These are phyloP conservation scores for Trichoderma semiorbis DNA, from an alignment of 2,329 filamentous ascomycete genomes.

Conservation along the genomic window DNA sequence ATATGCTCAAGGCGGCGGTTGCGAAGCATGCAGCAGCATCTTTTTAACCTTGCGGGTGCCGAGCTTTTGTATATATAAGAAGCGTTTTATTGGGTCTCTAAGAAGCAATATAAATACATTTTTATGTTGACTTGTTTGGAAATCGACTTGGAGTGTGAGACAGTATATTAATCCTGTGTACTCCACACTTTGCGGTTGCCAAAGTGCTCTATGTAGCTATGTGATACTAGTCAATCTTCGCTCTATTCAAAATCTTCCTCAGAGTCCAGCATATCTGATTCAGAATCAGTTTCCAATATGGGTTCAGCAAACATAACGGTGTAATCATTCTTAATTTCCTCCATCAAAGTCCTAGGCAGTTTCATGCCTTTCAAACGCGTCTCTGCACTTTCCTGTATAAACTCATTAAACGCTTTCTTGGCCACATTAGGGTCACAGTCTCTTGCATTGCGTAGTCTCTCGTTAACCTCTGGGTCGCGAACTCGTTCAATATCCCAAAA, in stretches of 20 bases:
- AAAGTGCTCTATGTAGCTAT: not conserved
- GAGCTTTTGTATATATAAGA: not conserved
- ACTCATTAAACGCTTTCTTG: not conserved
- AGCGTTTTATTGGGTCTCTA: not conserved
- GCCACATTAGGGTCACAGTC: not conserved
- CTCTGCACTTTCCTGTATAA: not conserved
- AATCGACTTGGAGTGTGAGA: not conserved
- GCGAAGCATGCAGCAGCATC: not conserved
- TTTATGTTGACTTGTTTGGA: not conserved
- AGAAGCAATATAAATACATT: not conserved
- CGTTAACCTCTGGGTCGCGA: not conserved
- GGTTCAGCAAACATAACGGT: not conserved
- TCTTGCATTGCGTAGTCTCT: not conserved
- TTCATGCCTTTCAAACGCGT: not conserved
- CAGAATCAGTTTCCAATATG: not conserved
- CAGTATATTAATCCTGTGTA: not conserved
- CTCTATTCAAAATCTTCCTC: not conserved
- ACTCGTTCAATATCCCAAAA: not conserved
- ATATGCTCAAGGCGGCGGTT: not conserved
- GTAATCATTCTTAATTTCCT: not conserved
- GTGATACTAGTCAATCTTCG: not conserved
- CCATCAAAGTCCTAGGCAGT: not conserved
- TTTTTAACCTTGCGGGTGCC: not conserved
- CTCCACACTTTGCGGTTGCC: not conserved
- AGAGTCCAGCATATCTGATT: not conserved